Conservation (phyloP, 352 stramenopile genomes). For the Globisporangium paroecandrum region DNA sequence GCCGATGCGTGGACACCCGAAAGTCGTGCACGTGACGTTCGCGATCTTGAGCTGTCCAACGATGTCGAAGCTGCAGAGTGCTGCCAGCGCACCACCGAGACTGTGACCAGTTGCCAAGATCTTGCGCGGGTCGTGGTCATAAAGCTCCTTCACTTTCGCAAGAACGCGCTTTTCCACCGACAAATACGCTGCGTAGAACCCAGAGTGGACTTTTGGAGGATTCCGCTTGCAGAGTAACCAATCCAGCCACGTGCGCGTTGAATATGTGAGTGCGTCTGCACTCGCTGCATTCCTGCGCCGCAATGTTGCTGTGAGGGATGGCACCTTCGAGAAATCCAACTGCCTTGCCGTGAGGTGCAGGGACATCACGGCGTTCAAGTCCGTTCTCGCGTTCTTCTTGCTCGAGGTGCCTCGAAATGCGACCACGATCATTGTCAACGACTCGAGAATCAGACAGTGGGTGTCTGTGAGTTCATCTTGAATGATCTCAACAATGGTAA, state of each 20-base stretch:
- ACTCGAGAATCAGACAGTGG: constrained; percentile 35
- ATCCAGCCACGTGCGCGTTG: constrained; percentile 24
- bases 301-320: background rate
- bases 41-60: constrained; percentile 24
- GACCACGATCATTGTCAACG: constrained; percentile 28
- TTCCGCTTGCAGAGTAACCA: constrained; percentile 30
- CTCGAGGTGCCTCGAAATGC: constrained; percentile 42
- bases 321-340: constrained; percentile 24
- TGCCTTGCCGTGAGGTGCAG: constrained; percentile 26
- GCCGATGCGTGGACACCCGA: constrained; percentile 37
- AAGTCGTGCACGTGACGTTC: constrained; percentile 39
- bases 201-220: constrained; percentile 36
- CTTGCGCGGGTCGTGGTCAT: constrained; percentile 20
- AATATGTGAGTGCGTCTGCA: background rate
- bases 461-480: constrained; percentile 36
- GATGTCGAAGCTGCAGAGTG: constrained; percentile 39
- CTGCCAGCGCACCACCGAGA: constrained; percentile 37
- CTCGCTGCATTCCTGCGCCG: background rate
- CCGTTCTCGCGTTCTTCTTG: constrained; percentile 40
- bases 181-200: constrained; percentile 39
- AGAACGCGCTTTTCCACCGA: constrained; percentile 33
- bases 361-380: constrained; percentile 34
- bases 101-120: constrained; percentile 41
- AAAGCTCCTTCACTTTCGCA: constrained; percentile 15
- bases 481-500: constrained; percentile 29